Percentiles rank a stretch among this genome's conserved stretches.
These are phyloP conservation scores for Biscogniauxia marginata DNA, from an alignment of 2,329 filamentous ascomycete genomes.

Conservation along the genomic window DNA sequence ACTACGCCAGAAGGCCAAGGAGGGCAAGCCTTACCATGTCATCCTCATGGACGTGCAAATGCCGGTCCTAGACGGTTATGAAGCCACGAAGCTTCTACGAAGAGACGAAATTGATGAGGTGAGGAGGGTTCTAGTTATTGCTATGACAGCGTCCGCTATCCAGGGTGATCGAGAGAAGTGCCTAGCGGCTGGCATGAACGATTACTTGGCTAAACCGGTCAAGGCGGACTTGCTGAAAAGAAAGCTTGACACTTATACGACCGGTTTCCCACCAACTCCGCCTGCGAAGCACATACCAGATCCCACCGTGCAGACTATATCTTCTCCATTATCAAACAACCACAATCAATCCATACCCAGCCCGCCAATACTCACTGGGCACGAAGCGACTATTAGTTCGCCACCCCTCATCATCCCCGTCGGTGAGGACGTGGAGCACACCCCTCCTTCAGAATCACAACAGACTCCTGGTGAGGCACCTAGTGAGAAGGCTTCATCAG, in stretches of 20 bases:
- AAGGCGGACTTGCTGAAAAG: slow-evolving; percentile 80
- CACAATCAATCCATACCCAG: slow-evolving; percentile 21
- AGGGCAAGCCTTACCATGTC: slow-evolving; percentile 79
- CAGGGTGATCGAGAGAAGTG: slow-evolving; percentile 94
- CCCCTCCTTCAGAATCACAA: slow-evolving; percentile 17
- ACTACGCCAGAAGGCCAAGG: slow-evolving; percentile 67
- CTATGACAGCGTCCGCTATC: slow-evolving; percentile 95
- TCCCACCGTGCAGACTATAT: slow-evolving; percentile 11
- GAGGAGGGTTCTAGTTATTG: slow-evolving; percentile 84
- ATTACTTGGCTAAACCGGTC: slow-evolving; percentile 95
- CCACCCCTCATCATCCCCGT: slow-evolving; percentile 23
- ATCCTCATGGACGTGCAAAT: slow-evolving; percentile 97
- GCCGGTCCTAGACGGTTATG: slow-evolving; percentile 89
- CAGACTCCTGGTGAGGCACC: slow-evolving; percentile 30
- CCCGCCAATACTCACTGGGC: slow-evolving; percentile 13
- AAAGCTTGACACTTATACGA: slow-evolving; percentile 66
- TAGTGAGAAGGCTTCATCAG: slow-evolving; percentile 35
- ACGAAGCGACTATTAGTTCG: slow-evolving; percentile 18
- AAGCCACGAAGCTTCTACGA: slow-evolving; percentile 81
- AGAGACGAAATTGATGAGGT: slow-evolving; percentile 74
- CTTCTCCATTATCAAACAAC: slow-evolving; percentile 7
- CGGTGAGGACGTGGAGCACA: slow-evolving; percentile 24
- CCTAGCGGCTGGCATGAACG: slow-evolving; percentile 95
- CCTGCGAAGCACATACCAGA: slow-evolving; percentile 18
- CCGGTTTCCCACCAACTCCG: slow-evolving; percentile 30